Base-by-base conservation (phyloP, 495 filamentous ascomycete species). In the Aspergillus haitiensis region DNA sequence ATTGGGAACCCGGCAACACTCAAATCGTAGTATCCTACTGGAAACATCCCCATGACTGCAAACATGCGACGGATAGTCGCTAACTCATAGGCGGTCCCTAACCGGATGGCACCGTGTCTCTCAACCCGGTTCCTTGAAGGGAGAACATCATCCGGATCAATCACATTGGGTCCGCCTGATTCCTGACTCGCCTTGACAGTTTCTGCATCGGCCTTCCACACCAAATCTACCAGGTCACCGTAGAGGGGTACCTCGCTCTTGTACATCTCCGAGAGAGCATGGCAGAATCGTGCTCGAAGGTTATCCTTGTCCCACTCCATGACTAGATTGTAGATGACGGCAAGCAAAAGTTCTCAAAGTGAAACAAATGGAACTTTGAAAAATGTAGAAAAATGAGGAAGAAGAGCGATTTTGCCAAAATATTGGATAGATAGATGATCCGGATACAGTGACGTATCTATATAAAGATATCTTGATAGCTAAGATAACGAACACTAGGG, bases 1-100 rank as follows among this genome's bases (percentile, higher is more conserved):
- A 79, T 69, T 5, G 77, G 77, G 33, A 78, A 72, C 0, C 73
- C 75, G 9, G 71, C 75, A 1, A 71, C 60, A 6, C 62, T 65
- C 2, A 79, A 65, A 50, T 79, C 74, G 52, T 79, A 79, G 61
- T 79, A 79, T 18, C 75, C 77, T 6, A 77, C 74, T 0, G 77
- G 73, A 35, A 69, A 57, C 77, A 79, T 77, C 15, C 73, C 73
- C 62, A 79, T 65, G 36, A 78, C 53, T 32, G 65, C 61, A 52
- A 79, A 78, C 57, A 79, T 68, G 34, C 74, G 74, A 31, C 69
- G 55, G 36, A 78, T 70, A 1, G 67, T 74, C 39, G 58, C 59
- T 4, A 79, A 65, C 52, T 79, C 77, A 36, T 73, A 44, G 5
- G 68, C 45, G 0, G 69, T 79, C 2, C 77, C 77, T 1, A 79